phyloP scores from a whole-genome alignment of 2,329 filamentous ascomycete species.

The Claviceps paspali region DNA sequence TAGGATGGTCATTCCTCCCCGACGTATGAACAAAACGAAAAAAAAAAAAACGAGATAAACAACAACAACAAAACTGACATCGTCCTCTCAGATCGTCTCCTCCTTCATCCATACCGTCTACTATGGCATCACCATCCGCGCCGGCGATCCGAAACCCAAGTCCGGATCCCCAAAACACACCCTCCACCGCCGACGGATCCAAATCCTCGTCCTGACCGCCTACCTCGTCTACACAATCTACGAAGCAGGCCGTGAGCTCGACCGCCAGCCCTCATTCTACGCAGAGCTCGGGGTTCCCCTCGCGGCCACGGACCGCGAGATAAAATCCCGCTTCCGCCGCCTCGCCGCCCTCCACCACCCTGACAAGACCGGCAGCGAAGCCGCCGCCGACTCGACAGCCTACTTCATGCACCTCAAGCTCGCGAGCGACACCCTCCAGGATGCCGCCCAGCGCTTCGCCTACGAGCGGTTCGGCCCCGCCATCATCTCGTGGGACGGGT shows the following conservation, averaged over 20 bases:
- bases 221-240: slow-evolving; percentile 90
- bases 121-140: slow-evolving; percentile 79
- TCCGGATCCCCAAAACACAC: slow-evolving; percentile 54
- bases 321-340: slow-evolving; percentile 75
- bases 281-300: slow-evolving; percentile 55
- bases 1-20: slow-evolving; percentile 43
- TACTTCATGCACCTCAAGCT: slow-evolving; percentile 72
- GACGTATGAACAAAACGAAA: slow-evolving; percentile 22
- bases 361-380: slow-evolving; percentile 51
- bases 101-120: slow-evolving; percentile 65
- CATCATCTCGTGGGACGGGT: slow-evolving; percentile 49
- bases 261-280: slow-evolving; percentile 62
- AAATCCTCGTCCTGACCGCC: slow-evolving; percentile 63
- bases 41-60: too few relatives aligned
- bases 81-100: slow-evolving; percentile 69
- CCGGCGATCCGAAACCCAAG: slow-evolving; percentile 65
- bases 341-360: slow-evolving; percentile 62
- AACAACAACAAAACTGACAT: too few relatives aligned
- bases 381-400: slow-evolving; percentile 17
- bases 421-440: slow-evolving; percentile 67
- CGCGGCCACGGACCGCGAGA: slow-evolving; percentile 53
- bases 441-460: slow-evolving; percentile 64
- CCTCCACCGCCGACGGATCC: slow-evolving; percentile 65
- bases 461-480: slow-evolving; percentile 80
- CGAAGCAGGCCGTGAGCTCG: slow-evolving; percentile 74